Evolutionary conservation across 345 rosid species (phyloP).

Genomic region (Arabidopsis suecica): DNA sequence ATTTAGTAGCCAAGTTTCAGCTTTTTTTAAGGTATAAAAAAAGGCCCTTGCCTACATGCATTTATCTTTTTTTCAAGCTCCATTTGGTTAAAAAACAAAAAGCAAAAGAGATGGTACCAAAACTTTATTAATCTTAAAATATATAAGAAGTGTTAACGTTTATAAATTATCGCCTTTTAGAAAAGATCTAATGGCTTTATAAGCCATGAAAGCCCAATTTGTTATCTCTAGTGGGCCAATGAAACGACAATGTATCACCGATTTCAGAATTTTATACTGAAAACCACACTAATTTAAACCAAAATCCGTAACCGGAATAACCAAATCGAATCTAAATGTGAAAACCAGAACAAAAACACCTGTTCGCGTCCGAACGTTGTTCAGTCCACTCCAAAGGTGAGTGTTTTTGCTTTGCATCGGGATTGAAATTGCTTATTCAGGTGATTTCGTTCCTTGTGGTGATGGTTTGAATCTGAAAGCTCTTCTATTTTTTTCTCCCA

Average conservation of each 20-base stretch:
- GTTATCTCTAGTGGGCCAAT: slow-evolving; percentile 8
- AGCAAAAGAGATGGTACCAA: slow-evolving; percentile 22
- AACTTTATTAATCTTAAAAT: not conserved
- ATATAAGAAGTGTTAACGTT: not conserved
- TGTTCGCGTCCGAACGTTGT: not conserved
- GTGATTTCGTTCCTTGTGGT: not conserved
- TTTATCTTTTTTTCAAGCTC: not conserved
- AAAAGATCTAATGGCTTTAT: not conserved
- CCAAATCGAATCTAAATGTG: not conserved
- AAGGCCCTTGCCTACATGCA: not conserved
- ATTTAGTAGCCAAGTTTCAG: slow-evolving; percentile 27
- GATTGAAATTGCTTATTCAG: not conserved
- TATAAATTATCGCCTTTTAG: not conserved
- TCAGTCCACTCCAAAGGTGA: not conserved
- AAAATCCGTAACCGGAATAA: not conserved
- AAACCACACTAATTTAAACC: no score
- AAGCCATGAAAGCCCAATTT: not conserved
- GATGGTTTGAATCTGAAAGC: slow-evolving; percentile 1
- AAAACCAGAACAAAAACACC: not conserved
- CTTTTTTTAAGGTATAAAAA: not conserved
- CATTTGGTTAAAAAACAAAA: slow-evolving; percentile 2
- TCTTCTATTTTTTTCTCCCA: not conserved
- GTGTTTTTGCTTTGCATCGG: not conserved
- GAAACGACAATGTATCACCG: no score
- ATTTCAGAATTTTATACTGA: no score